phyloP scores from a whole-genome alignment of 371 early-diverging fungal species.

The Rhizopus delemar region DNA sequence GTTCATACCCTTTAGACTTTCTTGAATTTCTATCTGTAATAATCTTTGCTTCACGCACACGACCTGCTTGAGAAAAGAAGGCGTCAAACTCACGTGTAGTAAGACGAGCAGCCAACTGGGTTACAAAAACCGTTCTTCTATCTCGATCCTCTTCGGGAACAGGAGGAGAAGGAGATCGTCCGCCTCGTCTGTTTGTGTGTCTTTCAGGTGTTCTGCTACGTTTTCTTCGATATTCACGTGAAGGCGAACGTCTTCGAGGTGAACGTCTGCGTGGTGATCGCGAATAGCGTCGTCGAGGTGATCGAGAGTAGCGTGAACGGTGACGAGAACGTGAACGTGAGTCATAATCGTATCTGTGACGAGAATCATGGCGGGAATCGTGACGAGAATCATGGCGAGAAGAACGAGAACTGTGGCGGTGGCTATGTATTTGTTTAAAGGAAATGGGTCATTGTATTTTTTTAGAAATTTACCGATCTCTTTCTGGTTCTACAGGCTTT shows the following conservation, averaged over 20 bases:
- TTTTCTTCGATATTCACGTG: slow-evolving; percentile 30
- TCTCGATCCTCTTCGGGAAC: slow-evolving; percentile 80
- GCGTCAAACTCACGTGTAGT: slow-evolving; percentile 80
- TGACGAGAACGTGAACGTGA: slow-evolving; percentile 41
- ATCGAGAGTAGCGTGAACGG: slow-evolving; percentile 20
- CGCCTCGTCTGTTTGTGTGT: slow-evolving; percentile 14
- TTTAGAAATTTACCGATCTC: slow-evolving; percentile 2
- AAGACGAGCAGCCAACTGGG: slow-evolving; percentile 86
- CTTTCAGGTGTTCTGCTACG: slow-evolving; percentile 40
- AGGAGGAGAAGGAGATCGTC: slow-evolving; percentile 72
- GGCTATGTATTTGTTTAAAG: slow-evolving; percentile 3
- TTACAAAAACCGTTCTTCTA: slow-evolving; percentile 91
- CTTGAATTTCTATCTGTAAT: slow-evolving; percentile 87
- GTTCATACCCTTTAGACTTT: slow-evolving; percentile 86
- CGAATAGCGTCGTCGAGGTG: slow-evolving; percentile 16
- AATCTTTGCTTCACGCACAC: slow-evolving; percentile 85
- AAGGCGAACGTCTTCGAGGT: slow-evolving; percentile 30
- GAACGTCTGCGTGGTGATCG: slow-evolving; percentile 42
- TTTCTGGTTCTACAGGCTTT: slow-evolving; percentile 20
- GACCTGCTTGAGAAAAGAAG: slow-evolving; percentile 85
- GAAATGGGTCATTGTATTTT: not conserved
- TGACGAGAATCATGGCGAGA: slow-evolving; percentile 31
- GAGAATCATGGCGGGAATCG: slow-evolving; percentile 42
- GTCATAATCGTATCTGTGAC: slow-evolving; percentile 37
- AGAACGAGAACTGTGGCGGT: slow-evolving; percentile 15